phyloP scores from a whole-genome alignment of 176 grass and related monocot species.

The Alloteropsis semialata region DNA sequence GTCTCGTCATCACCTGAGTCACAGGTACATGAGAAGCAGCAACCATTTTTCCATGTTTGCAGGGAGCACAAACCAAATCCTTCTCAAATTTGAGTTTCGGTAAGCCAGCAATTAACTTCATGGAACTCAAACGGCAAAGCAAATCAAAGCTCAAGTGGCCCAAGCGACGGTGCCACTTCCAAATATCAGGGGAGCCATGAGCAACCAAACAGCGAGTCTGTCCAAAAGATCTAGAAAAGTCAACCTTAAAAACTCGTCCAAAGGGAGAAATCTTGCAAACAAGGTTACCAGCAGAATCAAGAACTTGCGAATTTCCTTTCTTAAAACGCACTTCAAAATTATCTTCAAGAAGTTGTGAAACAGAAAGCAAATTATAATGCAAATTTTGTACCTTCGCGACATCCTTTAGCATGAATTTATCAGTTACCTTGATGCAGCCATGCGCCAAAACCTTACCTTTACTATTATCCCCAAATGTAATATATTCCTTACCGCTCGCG shows the following conservation, averaged over 20 bases:
- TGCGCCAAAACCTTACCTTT: not conserved
- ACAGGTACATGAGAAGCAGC: not conserved
- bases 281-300: not conserved
- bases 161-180: not conserved
- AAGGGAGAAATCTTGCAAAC: not conserved
- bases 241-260: not conserved
- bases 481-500: fast-evolving
- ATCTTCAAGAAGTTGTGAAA: not conserved
- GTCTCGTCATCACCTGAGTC: not conserved
- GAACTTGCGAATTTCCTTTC: not conserved
- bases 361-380: not conserved
- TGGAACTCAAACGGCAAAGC: not conserved
- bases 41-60: slow-evolving; percentile 13
- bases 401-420: not conserved
- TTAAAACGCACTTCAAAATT: not conserved
- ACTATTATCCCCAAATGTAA: not conserved
- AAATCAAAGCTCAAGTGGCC: slow-evolving; percentile 1
- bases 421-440: not conserved
- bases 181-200: not conserved
- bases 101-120: not conserved
- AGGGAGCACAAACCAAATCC: slow-evolving; percentile 3
- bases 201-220: not conserved
- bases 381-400: not conserved
- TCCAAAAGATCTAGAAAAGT: not conserved
- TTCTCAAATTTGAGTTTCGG: not conserved